Evolutionary conservation across 805 yeast species (phyloP).

Genomic region (Candida boidinii): DNA sequence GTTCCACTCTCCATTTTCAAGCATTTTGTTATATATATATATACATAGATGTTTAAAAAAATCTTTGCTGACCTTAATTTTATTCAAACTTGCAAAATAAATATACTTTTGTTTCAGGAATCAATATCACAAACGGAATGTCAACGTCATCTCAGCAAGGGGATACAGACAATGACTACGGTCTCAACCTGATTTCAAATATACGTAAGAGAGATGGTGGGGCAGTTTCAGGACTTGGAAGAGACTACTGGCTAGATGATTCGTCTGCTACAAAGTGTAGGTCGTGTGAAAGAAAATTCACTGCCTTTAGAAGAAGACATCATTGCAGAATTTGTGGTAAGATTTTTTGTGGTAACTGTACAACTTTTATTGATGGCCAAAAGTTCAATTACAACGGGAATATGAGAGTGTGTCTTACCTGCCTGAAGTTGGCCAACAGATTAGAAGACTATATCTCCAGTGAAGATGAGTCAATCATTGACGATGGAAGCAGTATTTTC

Average conservation of each 20-base stretch:
- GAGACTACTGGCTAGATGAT: conserved; percentile 95
- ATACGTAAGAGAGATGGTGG: conserved; percentile 11
- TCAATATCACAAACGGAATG: too few relatives aligned
- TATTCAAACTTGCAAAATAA: too few relatives aligned
- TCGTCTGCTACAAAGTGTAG: conserved; percentile 85
- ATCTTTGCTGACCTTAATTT: too few relatives aligned
- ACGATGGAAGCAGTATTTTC: conserved; percentile 22
- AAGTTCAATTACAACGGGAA: conserved; percentile 57
- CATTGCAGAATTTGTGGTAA: conserved; percentile 97
- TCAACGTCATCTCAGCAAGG: conserved; percentile 10
- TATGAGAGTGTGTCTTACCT: conserved; percentile 70
- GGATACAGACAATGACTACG: conserved; percentile 17
- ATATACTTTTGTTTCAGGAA: too few relatives aligned
- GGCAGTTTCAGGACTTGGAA: conserved; percentile 42
- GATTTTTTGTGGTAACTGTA: conserved; percentile 82
- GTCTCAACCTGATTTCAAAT: conserved; percentile 15
- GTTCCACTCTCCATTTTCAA: too few relatives aligned
- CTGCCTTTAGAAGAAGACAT: conserved; percentile 84
- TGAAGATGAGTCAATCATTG: conserved; percentile 42
- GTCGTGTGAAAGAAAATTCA: conserved; percentile 69
- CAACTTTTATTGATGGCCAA: conserved; percentile 60
- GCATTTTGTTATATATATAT: too few relatives aligned
- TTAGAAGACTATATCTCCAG: conserved; percentile 63
- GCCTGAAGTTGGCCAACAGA: conserved; percentile 52
- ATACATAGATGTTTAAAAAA: too few relatives aligned